phyloP scores from a whole-genome alignment of 2,329 filamentous ascomycete species.

The Periconia macrospinosa region DNA sequence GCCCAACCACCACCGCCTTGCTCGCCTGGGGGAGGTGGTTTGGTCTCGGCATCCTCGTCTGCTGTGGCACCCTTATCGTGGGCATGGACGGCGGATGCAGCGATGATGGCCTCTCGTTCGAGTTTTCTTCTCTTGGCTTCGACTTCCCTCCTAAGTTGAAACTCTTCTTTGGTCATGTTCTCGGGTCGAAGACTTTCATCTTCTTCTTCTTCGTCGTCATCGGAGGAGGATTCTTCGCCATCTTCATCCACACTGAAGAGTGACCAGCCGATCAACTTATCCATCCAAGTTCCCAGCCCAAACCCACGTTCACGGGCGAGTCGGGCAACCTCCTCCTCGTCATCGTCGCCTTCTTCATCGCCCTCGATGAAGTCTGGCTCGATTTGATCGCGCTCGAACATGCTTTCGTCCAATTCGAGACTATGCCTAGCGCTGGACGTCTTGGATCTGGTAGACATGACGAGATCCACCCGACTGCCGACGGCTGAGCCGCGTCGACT shows the following conservation, averaged over 20 bases:
- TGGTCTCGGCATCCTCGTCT: constrained; percentile 13
- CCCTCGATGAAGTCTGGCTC: constrained; percentile 57
- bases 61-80: constrained; percentile 22
- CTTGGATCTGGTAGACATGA: constrained; percentile 34
- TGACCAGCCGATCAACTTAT: constrained; percentile 60
- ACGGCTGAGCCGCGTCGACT: constrained; percentile 36
- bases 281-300: constrained; percentile 60
- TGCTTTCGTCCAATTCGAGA: constrained; percentile 28
- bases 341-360: constrained; percentile 46
- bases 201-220: constrained; percentile 25
- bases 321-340: constrained; percentile 57
- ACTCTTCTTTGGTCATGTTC: constrained; percentile 42
- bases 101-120: constrained; percentile 40
- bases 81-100: constrained; percentile 41
- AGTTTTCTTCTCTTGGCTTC: constrained; percentile 41
- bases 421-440: constrained; percentile 28
- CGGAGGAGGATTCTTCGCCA: constrained; percentile 39
- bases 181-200: constrained; percentile 27
- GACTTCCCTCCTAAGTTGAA: constrained; percentile 38
- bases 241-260: constrained; percentile 59
- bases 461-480: constrained; percentile 41
- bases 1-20: constrained; percentile 56
- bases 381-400: constrained; percentile 23
- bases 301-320: constrained; percentile 56
- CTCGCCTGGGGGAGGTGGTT: constrained; percentile 15